Evolutionary conservation across 176 grass and related monocot species (phyloP).

Genomic region (Hyparrhenia diplandra): DNA sequence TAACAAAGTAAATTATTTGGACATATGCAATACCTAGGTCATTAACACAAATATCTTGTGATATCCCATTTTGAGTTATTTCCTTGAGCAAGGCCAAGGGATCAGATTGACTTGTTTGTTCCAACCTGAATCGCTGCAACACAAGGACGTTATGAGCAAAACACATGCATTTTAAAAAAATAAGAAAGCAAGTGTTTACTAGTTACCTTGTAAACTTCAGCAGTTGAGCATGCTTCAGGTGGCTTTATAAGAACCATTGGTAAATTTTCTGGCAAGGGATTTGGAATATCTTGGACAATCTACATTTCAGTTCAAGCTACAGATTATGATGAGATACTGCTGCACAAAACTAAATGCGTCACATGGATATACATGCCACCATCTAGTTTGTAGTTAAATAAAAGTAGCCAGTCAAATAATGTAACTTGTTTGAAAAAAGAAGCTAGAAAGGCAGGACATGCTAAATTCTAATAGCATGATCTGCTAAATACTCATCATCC

Average conservation of each 20-base stretch:
- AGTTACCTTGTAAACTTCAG: conserved; percentile 96
- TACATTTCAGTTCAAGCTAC: conserved; percentile 28
- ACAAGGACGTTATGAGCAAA: conserved; percentile 17
- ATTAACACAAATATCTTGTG: conserved; percentile 87
- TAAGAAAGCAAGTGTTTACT: not conserved
- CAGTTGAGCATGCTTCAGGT: conserved; percentile 84
- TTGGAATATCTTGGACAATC: conserved; percentile 84
- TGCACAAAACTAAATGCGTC: not conserved
- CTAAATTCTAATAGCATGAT: conserved; percentile 4
- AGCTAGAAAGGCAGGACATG: not conserved
- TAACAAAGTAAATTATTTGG: conserved; percentile 4
- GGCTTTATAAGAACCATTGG: conserved; percentile 94
- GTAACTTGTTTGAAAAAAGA: not conserved
- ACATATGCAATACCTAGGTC: conserved; percentile 64
- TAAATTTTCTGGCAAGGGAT: conserved; percentile 50
- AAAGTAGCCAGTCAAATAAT: not conserved
- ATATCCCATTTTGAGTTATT: conserved; percentile 80
- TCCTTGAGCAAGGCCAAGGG: conserved; percentile 69
- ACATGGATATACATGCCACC: conserved; percentile 15
- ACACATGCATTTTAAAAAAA: not conserved
- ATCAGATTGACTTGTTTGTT: conserved; percentile 65
- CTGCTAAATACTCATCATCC: conserved; percentile 3
- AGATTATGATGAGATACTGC: conserved; percentile 12
- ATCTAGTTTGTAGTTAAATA: not conserved
- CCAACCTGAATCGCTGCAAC: conserved; percentile 62